Evolutionary conservation across 2,329 filamentous ascomycete species (phyloP), one percentile per base, ranked within the genome.

Genomic region (Xylariaceae sp.): DNA sequence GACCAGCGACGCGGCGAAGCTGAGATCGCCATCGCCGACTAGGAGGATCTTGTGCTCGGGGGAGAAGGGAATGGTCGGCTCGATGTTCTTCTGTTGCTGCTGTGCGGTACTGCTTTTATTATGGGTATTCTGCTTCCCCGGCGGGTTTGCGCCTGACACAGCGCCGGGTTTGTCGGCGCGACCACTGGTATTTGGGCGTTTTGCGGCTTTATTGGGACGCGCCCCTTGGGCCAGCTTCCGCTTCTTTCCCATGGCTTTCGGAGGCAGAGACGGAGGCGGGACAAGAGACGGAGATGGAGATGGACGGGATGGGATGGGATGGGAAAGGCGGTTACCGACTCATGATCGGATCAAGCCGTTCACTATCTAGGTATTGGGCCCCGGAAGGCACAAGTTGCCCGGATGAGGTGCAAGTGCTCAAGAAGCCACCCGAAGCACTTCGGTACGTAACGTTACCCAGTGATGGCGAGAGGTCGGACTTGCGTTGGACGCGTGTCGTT

Each of bases 11-110:
- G 80, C 79, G 9, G 88, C 81, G 69, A 91, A 92, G 68, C 86
- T 90, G 66, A 94, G 82, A 71, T 95, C 89, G 61, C 84, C 89
- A 68, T 94, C 89, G 64, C 89, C 89, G 50, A 92, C 73, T 2
- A 92, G 80, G 5, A 94, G 81, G 59, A 92, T 89, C 63, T 79
- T 74, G 61, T 91, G 83, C 63, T 80, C 72, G 40, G 80, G 73
- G 29, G 76, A 70, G 70, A 92, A 91, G 12, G 88, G 88, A 27
- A 91, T 84, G 3, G 74, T 80, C 29, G 77, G 83, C 60, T 71
- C 71, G 60, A 66, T 63, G 51, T 71, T 59, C 43, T 68, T 64
- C 35, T 63, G 53, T 52, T 57, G 59, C 35, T 63, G 53, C 53
- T 57, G 59, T 49, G 55, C 46, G 59, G 57, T 55, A 47, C 32